Base-by-base conservation (phyloP, 2,329 filamentous ascomycete species). In the Hymenoscyphus albidus region DNA sequence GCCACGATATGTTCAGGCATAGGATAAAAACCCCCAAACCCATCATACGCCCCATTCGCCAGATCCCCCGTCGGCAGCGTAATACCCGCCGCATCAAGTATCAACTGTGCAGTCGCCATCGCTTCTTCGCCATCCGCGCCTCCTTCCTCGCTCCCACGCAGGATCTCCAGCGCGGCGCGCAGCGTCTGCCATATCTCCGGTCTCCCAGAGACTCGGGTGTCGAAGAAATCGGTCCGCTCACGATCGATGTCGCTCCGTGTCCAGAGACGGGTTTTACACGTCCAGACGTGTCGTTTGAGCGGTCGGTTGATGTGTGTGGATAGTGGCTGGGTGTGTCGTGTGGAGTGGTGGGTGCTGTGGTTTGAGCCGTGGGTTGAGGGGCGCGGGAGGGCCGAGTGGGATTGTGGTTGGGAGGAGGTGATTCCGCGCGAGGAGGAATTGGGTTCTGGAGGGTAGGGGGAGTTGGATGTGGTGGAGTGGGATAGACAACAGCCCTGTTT, bases 181-280 rank as follows among this genome's bases (percentile, higher is more conserved):
- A 97, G 77, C 0, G 91, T 88, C 70, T 86, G 86, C 94, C 94
- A 98, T 32, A 95, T 84, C 76, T 97, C 91, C 4, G 83, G 73
- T 3, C 86, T 83, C 1, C 92, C 92, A 0, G 89, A 90, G 16
- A 96, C 91, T 58, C 92, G 82, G 1, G 93, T 97, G 67, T 97
- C 93, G 77, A 96, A 98, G 81, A 96, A 97, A 67, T 92, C 92
- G 59, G 79, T 79, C 59, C 94, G 85, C 78, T 97, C 91, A 39
- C 82, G 82, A 65, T 87, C 85, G 1, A 97, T 80, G 62, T 88
- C 80, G 16, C 78, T 74, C n/a, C 84, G 85, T 0, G 90, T 93
- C 91, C 91, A 96, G 16, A 79, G 77, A 22, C 85, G 85, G 62
- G 82, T 81, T 67, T 82, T 83, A 64, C 88, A 85, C 13, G 79